phyloP scores from a whole-genome alignment of 1,284 basidiomycete genomes.

The Ustilago crameri region DNA sequence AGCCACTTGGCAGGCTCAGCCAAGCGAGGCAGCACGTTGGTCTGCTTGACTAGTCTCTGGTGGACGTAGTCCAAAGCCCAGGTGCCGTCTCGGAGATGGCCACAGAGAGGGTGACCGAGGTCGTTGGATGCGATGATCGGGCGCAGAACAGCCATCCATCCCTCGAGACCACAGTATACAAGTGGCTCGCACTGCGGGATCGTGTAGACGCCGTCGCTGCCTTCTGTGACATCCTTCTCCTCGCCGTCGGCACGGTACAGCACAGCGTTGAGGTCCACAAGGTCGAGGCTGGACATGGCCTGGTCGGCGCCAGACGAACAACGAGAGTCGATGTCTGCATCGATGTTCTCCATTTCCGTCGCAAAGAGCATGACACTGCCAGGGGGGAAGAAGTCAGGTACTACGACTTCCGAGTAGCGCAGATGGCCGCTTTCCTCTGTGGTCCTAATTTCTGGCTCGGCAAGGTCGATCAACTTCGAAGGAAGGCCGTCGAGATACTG shows the following conservation, averaged over 20 bases:
- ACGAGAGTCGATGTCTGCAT: constrained; percentile 47
- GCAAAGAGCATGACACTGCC: constrained; percentile 63
- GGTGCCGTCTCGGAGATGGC: constrained; percentile 56
- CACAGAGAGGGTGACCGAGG: constrained; percentile 62
- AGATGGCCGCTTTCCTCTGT: constrained; percentile 32
- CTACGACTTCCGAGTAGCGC: constrained; percentile 53
- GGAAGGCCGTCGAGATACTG: constrained; percentile 49
- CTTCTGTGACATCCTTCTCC: constrained; percentile 60
- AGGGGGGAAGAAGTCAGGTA: constrained; percentile 62
- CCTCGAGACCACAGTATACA: constrained; percentile 63
- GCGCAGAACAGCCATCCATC: constrained; percentile 57
- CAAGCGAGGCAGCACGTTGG: constrained; percentile 48
- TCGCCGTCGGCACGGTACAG: constrained; percentile 64
- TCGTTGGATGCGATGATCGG: constrained; percentile 55
- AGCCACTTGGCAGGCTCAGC: constrained; percentile 55
- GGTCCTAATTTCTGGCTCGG: constrained; percentile 43
- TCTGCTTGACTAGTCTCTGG: constrained; percentile 75
- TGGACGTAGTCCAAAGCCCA: constrained; percentile 64
- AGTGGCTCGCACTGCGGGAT: constrained; percentile 44
- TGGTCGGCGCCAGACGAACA: constrained; percentile 54
- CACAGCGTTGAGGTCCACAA: constrained; percentile 60
- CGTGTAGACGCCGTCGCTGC: constrained; percentile 56
- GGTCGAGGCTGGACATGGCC: constrained; percentile 53
- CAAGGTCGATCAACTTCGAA: constrained; percentile 55
- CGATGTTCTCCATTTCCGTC: constrained; percentile 56